Base-by-base conservation (phyloP, 139 green algal genomes). In the Edaphochlamys debaryana region DNA sequence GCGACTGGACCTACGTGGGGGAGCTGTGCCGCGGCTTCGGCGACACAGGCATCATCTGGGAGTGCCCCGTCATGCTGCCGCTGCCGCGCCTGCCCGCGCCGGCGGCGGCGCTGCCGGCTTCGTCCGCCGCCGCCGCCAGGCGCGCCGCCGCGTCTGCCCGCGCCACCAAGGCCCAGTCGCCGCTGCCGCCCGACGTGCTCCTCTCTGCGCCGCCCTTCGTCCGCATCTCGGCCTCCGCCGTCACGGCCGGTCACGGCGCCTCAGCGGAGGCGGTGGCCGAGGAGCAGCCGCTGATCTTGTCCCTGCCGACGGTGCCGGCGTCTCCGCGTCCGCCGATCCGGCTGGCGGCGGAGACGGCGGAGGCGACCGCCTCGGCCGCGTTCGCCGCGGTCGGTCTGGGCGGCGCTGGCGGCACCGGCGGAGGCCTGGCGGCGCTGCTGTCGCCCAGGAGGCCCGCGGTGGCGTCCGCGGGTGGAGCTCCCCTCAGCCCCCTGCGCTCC, bases 1-100 rank as follows among this genome's bases (percentile, higher is more conserved):
- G 78, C 50, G 27, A 62, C 20, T 84, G 78, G 85, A 41, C 62
- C 9, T 89, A 83, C 58, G 56, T 40, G 4, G 85, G 85, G 0
- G 79, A 86, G 79, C 72, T 89, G 56, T 86, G 79, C 67, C 68
- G 79, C 45, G 74, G 85, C 23, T 8, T 48, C n/a, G 84, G 71
- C 42, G 54, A 82, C 63, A 81, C 74, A 3, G 85, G 85, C 70
- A n/a, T 66, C 30, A 90, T 92, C 70, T 92, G 88, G 88, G 88
- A 92, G 82, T 92, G 88, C 81, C 88, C 88, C 56, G 72, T 90
- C 34, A 75, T 92, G 82, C 34, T 80, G 32, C 38, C 37, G 8
- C 78, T 84, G 77, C 75, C 66, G 63, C 73, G 56, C 3, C 64
- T 71, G 42, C 63, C 76, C 9, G 5, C 71, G 5, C 34, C 32